Evolutionary conservation across 768 basidiomycete species (phyloP), one percentile per base, ranked within the genome.

Genomic region (Lentinula sp.): DNA sequence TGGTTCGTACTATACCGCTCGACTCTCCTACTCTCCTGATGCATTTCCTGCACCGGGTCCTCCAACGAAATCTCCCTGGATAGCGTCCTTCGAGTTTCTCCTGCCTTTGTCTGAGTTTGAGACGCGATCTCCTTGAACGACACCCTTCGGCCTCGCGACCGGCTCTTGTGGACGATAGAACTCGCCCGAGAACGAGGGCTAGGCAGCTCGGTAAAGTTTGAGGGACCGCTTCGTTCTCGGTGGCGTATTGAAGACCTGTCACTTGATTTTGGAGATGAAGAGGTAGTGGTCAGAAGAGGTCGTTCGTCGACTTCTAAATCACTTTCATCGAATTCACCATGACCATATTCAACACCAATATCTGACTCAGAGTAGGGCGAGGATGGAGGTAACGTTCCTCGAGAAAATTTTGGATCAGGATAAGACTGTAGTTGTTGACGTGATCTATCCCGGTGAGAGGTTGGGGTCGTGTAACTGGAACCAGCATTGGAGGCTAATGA

Each of bases 381-480:
- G 21, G 55, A 56, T 15, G 55, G 55, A 10, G 55, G 55, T 16
- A 56, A 56, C n/a, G 55, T 56, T 28, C 55, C 55, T 15, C 55
- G 37, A 7, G 40, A 43, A 42, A 18, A 56, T 8, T 10, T 56
- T 43, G 55, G 55, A 43, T 56, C 40, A 11, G 16, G 5, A n/a
- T 11, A 21, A 8, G 55, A 28, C 4, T 55, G 53, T 15, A 10
- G 13, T 35, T 37, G 53, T 37, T 7, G 32, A 16, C 16, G 18
- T 4, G 8, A 10, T 40, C 18, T 31, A 9, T 35, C 32, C 16
- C 34, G 28, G 34, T 53, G 53, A 5, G 53, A 55, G 35, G n/a
- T 40, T 11, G 53, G 53, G 10, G 53, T 55, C 3, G 37, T 40
- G 35, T 39, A 39, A 55, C 35, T 28, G 32, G 53, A 9, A 40